phyloP scores from a whole-genome alignment of 768 basidiomycete genomes.

The Serpula lacrymans region DNA sequence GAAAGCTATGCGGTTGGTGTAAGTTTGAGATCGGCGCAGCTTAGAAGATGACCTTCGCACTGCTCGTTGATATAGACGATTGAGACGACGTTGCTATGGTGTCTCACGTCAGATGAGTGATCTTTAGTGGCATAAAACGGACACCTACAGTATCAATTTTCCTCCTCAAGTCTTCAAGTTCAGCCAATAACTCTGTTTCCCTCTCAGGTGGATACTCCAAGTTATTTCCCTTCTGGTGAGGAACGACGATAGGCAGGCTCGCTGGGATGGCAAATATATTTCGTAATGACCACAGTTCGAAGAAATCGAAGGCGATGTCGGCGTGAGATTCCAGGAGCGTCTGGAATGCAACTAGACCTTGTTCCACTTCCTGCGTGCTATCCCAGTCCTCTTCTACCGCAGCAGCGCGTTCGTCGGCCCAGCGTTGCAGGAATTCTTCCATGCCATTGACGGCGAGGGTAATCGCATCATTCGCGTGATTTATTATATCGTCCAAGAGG shows the following conservation, averaged over 20 bases:
- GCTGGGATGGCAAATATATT: conserved; percentile 82
- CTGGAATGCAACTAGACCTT: conserved; percentile 83
- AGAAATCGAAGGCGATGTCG: conserved; percentile 88
- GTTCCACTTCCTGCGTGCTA: conserved; percentile 66
- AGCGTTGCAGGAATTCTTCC: conserved; percentile 71
- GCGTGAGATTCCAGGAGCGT: conserved; percentile 85
- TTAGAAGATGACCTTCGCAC: conserved; percentile 44
- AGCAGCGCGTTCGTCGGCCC: conserved; percentile 65
- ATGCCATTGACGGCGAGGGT: conserved; percentile 76
- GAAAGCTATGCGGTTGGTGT: conserved; percentile 39
- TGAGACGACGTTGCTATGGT: conserved; percentile 62
- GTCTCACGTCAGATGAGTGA: conserved; percentile 6
- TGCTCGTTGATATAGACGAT: conserved; percentile 52
- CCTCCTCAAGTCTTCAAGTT: conserved; percentile 64
- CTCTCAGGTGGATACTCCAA: conserved; percentile 55
- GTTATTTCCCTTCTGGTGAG: conserved; percentile 73
- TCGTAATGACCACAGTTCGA: conserved; percentile 84
- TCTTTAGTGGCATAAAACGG: not conserved
- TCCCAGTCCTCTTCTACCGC: conserved; percentile 48
- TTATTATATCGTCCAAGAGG: conserved; percentile 83
- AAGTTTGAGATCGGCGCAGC: conserved; percentile 43
- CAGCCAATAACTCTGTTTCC: conserved; percentile 59
- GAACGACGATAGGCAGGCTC: conserved; percentile 66
- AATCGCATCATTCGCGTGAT: conserved; percentile 76
- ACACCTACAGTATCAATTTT: conserved; percentile 66